A percentile compares a stretch with the other conserved stretches of the same genome.
phyloP scores from a whole-genome alignment of 2,329 filamentous ascomycete genomes.

The Fusarium sp. region DNA sequence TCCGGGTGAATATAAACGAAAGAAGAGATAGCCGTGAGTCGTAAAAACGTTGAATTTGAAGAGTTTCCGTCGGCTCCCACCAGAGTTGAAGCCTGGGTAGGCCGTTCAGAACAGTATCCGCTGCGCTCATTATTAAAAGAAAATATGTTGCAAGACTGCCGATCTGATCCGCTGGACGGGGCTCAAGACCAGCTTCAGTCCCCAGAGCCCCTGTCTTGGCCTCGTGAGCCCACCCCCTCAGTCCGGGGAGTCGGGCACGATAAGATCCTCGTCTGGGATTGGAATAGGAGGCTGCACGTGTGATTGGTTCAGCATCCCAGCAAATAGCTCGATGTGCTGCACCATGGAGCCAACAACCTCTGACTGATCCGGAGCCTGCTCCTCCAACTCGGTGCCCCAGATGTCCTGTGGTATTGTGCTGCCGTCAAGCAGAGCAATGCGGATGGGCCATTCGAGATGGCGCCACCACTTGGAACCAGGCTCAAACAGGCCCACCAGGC shows the following conservation, averaged over 20 bases:
- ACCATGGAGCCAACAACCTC: conserved; percentile 52
- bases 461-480: conserved; percentile 71
- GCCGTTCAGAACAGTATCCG: neutral
- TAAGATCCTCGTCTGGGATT: conserved; percentile 48
- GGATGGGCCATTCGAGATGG: conserved; percentile 71
- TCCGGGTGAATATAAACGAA: neutral
- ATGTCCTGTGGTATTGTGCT: conserved; percentile 65
- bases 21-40: neutral
- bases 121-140: conserved; percentile 2
- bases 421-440: conserved; percentile 69
- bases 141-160: conserved; percentile 9
- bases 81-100: neutral
- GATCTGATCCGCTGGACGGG: conserved; percentile 5
- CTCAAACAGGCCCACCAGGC: conserved; percentile 70
- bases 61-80: neutral
- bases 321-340: conserved; percentile 56
- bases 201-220: neutral
- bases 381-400: conserved; percentile 66
- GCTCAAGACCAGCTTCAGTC: conserved; percentile 34
- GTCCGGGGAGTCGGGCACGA: conserved; percentile 50
- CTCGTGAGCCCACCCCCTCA: conserved; percentile 32
- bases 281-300: conserved; percentile 46
- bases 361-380: conserved; percentile 54
- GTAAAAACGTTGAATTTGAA: neutral
- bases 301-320: conserved; percentile 51